Conservation (phyloP, 345 rosid genomes). For the Sonneratia alba region DNA sequence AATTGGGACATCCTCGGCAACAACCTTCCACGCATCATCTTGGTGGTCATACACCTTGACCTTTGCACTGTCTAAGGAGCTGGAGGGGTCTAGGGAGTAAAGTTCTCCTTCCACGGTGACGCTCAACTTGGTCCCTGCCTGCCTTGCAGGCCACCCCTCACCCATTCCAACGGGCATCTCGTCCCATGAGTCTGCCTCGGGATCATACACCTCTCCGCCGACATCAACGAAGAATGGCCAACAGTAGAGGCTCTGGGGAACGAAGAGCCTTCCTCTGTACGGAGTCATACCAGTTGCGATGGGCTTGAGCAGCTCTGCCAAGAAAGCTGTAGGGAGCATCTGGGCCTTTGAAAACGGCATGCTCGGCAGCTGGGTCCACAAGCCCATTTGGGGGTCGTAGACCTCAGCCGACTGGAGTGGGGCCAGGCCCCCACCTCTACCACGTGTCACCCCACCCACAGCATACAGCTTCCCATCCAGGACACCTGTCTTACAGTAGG, state of each 20-base stretch:
- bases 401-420: constrained; percentile 92
- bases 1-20: constrained; percentile 57
- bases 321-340: constrained; percentile 67
- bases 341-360: constrained; percentile 88
- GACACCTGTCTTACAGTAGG: constrained; percentile 70
- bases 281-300: constrained; percentile 92
- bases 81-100: constrained; percentile 72
- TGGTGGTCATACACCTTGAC: constrained; percentile 73
- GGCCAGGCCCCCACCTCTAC: constrained; percentile 43
- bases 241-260: constrained; percentile 77
- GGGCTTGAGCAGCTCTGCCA: constrained; percentile 71
- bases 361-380: constrained; percentile 70
- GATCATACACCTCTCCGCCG: constrained; percentile 89
- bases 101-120: constrained; percentile 62
- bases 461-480: constrained; percentile 70
- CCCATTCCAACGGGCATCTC: constrained; percentile 99
- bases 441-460: constrained; percentile 77
- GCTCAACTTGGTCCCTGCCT: constrained; percentile 74
- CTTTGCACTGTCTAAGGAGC: constrained; percentile 51
- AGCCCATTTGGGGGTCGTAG: constrained; percentile 46
- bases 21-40: constrained; percentile 81
- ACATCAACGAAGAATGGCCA: constrained; percentile 95
- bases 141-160: constrained; percentile 91
- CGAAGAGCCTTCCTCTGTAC: constrained; percentile 70
- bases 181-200: constrained; percentile 55